Percentiles rank a stretch among this genome's conserved stretches.
Evolutionary conservation across 441 rosid species (phyloP).

Genomic region (Erysimum pusillum): DNA sequence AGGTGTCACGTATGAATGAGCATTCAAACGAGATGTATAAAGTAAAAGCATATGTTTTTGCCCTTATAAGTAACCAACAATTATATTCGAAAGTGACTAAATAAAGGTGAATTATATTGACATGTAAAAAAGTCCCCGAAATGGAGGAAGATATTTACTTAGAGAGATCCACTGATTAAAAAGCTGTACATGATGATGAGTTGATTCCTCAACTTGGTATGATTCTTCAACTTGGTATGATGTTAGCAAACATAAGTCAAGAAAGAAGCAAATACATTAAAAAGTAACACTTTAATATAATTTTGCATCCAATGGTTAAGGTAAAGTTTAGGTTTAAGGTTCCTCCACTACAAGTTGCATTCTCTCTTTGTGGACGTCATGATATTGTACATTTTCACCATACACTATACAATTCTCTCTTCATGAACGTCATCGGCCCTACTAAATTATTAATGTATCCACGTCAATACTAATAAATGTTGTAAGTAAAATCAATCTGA

Average conservation of each 20-base stretch:
- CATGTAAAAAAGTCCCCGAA: constrained; percentile 16
- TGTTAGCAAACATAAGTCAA: constrained; percentile 27
- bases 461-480: not conserved
- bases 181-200: constrained; percentile 22
- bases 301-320: constrained; percentile 35
- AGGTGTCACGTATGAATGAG: not conserved
- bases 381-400: constrained; percentile 23
- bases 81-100: constrained; percentile 32
- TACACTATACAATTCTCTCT: constrained; percentile 26
- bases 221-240: constrained; percentile 25
- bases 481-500: not conserved
- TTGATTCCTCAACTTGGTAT: constrained; percentile 25
- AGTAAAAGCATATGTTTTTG: not conserved
- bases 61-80: constrained; percentile 10
- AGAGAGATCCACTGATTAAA: constrained; percentile 27
- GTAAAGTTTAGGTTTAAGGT: constrained; percentile 28
- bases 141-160: constrained; percentile 38
- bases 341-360: constrained; percentile 35
- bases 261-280: not conserved
- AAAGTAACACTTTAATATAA: constrained; percentile 4
- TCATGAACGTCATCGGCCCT: constrained; percentile 22
- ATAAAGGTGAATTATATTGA: constrained; percentile 34
- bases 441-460: constrained; percentile 22
- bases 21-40: constrained; percentile 6
- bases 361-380: constrained; percentile 33